Base-by-base conservation (phyloP, 2,329 filamentous ascomycete genomes). In the Apiospora rasikravindrae region DNA sequence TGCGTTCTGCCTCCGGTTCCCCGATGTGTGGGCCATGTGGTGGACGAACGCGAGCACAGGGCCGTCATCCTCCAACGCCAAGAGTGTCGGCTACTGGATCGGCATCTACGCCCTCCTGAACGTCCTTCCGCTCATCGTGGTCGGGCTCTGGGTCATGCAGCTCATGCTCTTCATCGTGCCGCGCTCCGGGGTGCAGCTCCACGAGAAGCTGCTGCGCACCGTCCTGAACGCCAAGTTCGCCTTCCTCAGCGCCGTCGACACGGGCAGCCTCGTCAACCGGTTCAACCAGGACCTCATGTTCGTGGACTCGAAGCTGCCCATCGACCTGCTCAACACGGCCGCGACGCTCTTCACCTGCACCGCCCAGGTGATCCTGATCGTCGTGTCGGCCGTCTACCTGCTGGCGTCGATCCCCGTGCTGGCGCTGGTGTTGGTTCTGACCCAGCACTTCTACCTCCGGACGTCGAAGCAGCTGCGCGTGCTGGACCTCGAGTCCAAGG, bases 171-270 rank as follows among this genome's bases (percentile, higher is more conserved):
- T 13, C 16, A 51, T 71, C 4, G 33, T 71, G 16, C 57, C 57
- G 2, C 51, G 53, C 19, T 67, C 70, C 13, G 37, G 47, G 10
- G 53, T 44, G 33, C 3, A 37, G 24, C 70, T 71, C n/a, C 70
- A 71, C 33, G 14, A 24, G 61, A 24, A 53, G 13, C 61, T 71
- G n/a, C 33, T 71, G 24, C 10, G 53, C 0, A 29, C 61, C 7
- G 70, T 71, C 13, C 45, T 71, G 51, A 22, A 71, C 14, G 70
- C 64, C 42, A 37, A 37, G 14, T 61, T 57, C 61, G 70, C 71
- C 0, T 77, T 76, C 51, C 73, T 77, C 29, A 69, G 73, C 16
- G 73, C 74, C n/a, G 76, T 70, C 4, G 73, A 74, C 11, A 71
- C 71, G 2, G 73, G 73, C 10, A 69, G 71, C 2, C n/a, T 73